A percentile compares a stretch with the other conserved stretches of the same genome.
phyloP scores from a whole-genome alignment of 768 basidiomycete species.

The Lyophyllum shimeji region DNA sequence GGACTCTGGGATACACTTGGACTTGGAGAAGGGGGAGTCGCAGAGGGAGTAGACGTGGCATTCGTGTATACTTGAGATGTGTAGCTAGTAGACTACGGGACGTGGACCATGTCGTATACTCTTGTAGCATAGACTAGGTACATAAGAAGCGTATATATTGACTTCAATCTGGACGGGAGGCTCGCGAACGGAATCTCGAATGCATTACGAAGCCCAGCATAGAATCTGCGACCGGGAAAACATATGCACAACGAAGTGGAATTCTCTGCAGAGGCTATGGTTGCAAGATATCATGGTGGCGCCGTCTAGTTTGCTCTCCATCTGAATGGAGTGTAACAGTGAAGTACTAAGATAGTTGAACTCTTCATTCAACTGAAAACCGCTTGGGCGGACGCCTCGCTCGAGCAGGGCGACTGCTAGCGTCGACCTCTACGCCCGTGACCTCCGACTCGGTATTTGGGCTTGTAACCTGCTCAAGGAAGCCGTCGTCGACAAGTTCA shows the following conservation, averaged over 20 bases:
- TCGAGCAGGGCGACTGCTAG: not conserved
- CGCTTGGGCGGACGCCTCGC: not conserved
- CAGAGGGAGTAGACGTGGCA: not conserved
- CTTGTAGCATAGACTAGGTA: too few species aligned
- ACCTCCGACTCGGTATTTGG: not conserved
- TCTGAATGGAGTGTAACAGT: not conserved
- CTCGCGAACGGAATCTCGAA: too few species aligned
- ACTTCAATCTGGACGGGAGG: too few species aligned
- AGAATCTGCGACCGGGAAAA: too few species aligned
- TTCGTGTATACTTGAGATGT: not conserved
- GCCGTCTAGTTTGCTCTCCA: too few species aligned
- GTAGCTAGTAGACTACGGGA: too few species aligned
- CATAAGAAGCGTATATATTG: too few species aligned
- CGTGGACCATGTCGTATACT: too few species aligned
- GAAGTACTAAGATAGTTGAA: too few species aligned
- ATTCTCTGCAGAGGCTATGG: too few species aligned
- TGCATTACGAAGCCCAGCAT: too few species aligned
- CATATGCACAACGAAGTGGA: too few species aligned
- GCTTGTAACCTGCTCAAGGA: not conserved
- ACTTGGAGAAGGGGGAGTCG: constrained; percentile 12
- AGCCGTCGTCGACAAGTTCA: not conserved
- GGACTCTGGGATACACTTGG: constrained; percentile 8
- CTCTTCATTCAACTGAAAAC: not conserved
- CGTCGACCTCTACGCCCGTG: not conserved
- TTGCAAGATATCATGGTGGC: not conserved